A percentile compares a stretch with the other conserved stretches of the same genome.
Conservation (phyloP, 1,284 basidiomycete species). For the Coriolopsis trogii region DNA sequence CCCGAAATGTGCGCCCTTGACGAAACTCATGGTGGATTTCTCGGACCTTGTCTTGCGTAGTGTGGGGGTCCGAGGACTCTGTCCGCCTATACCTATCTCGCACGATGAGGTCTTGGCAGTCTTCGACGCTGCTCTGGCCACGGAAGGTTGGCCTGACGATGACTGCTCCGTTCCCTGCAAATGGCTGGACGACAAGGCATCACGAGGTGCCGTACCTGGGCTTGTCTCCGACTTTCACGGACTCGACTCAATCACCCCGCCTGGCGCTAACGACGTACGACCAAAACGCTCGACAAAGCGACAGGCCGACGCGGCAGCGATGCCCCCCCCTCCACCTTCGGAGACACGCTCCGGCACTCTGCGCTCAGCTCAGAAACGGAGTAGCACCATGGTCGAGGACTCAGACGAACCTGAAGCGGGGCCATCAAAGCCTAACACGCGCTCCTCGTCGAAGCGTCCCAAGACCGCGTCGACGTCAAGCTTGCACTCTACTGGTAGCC, state of each 20-base stretch:
- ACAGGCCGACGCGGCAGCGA: not conserved
- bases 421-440: too few relatives aligned
- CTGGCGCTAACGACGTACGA: not conserved
- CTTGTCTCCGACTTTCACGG: not conserved
- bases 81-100: not conserved
- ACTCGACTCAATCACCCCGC: not conserved
- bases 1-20: not conserved
- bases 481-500: too few relatives aligned
- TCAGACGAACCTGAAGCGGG: too few relatives aligned
- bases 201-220: not conserved
- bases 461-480: too few relatives aligned
- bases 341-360: too few relatives aligned
- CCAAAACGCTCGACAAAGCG: not conserved
- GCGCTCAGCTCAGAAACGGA: too few relatives aligned
- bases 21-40: not conserved
- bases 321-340: not conserved
- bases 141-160: slow-evolving; percentile 5
- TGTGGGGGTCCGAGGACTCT: too few relatives aligned
- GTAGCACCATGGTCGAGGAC: too few relatives aligned
- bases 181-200: not conserved
- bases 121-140: slow-evolving; percentile 7
- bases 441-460: too few relatives aligned
- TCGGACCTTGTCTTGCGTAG: not conserved
- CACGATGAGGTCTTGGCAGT: slow-evolving; percentile 2
- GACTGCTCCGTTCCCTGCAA: not conserved